Evolutionary conservation across 345 rosid genomes (phyloP).

Genomic region (Murraya paniculata): DNA sequence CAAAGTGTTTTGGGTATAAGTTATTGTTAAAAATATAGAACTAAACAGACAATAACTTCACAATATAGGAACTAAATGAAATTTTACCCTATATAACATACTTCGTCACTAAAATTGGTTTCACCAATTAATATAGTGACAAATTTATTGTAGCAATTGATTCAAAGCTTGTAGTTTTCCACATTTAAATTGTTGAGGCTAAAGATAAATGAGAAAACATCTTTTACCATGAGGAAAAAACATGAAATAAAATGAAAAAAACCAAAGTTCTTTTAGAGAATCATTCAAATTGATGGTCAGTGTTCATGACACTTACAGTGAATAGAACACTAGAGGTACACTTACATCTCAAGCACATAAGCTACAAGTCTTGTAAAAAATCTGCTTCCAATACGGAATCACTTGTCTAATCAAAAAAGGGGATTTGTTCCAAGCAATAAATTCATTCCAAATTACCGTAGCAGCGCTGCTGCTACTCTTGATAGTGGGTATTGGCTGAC

Average conservation of each 20-base stretch:
- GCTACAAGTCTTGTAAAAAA: not conserved
- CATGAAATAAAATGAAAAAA: too few species aligned
- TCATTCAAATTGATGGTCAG: not conserved
- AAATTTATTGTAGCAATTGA: too few species aligned
- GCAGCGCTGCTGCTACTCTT: not conserved
- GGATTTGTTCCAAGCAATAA: constrained; percentile 9
- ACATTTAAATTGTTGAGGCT: not conserved
- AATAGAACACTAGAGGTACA: not conserved
- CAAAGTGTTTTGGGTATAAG: too few species aligned
- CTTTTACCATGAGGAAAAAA: too few species aligned
- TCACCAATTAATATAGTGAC: too few species aligned
- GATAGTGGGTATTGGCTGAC: not conserved
- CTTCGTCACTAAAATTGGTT: too few species aligned
- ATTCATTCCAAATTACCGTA: not conserved
- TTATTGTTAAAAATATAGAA: too few species aligned
- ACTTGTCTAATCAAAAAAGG: not conserved
- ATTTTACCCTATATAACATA: too few species aligned
- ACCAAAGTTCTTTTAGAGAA: not conserved
- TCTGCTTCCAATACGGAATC: constrained; percentile 3
- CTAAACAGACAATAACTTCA: too few species aligned
- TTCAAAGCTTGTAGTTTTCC: not conserved
- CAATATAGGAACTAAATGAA: too few species aligned
- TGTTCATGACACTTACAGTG: not conserved
- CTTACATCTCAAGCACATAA: not conserved
- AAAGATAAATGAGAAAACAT: too few species aligned